phyloP scores from a whole-genome alignment of 345 rosid genomes.

The Populus tremula region DNA sequence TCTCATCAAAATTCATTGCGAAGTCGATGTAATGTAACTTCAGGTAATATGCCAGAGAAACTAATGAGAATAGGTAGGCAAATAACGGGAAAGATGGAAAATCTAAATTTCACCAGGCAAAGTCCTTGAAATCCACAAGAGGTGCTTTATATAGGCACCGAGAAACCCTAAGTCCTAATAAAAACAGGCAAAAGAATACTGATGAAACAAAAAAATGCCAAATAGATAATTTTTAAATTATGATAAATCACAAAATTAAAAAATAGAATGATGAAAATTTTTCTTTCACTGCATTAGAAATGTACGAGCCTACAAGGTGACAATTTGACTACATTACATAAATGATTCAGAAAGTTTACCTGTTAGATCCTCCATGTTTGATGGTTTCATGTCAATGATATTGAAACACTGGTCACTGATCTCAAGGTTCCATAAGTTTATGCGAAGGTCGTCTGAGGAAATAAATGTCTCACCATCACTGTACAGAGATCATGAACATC shows the following conservation, averaged over 20 bases:
- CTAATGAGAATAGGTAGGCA: background rate
- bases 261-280: background rate
- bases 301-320: too few relatives aligned
- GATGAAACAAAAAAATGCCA: too few relatives aligned
- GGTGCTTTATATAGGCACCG: too few relatives aligned
- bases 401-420: slow-evolving; percentile 58
- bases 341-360: slow-evolving; percentile 36
- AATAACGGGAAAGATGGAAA: too few relatives aligned
- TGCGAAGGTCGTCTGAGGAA: slow-evolving; percentile 65
- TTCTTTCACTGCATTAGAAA: too few relatives aligned
- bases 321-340: background rate
- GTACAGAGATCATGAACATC: slow-evolving; percentile 28
- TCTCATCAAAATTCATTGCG: background rate
- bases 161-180: too few relatives aligned
- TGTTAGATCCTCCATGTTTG: slow-evolving; percentile 65
- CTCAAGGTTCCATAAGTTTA: slow-evolving; percentile 71
- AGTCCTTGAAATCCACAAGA: too few relatives aligned
- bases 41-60: background rate
- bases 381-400: slow-evolving; percentile 64
- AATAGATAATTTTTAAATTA: too few relatives aligned
- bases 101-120: too few relatives aligned
- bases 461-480: slow-evolving; percentile 73
- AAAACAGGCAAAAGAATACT: too few relatives aligned
- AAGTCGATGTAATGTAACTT: background rate
- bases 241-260: background rate